phyloP scores from a whole-genome alignment of 257 asterid species.

The Ilex asprella region DNA sequence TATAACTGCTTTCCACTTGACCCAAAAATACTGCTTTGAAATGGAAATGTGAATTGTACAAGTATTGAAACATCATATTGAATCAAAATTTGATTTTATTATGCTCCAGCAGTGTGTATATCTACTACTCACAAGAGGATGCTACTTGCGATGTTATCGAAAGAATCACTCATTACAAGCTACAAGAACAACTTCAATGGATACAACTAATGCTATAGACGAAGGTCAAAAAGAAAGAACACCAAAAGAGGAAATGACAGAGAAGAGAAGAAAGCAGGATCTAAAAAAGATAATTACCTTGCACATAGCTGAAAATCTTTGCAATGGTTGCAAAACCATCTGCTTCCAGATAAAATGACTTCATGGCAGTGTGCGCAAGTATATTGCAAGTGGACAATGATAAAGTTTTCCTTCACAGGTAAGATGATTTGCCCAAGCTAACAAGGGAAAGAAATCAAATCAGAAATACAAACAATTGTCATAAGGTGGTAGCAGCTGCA shows the following conservation, averaged over 20 bases:
- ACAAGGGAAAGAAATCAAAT: constrained; percentile 6
- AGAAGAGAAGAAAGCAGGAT: constrained; percentile 10
- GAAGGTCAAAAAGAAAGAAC: neutral
- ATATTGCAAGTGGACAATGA: constrained; percentile 50
- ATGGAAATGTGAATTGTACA: neutral
- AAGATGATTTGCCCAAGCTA: constrained; percentile 49
- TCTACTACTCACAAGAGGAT: neutral
- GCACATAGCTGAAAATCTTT: constrained; percentile 41
- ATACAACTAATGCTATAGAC: too few relatives aligned
- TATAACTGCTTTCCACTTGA: neutral
- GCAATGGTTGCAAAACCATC: constrained; percentile 60
- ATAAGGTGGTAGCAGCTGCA: neutral
- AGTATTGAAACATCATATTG: neutral
- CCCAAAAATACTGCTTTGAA: neutral
- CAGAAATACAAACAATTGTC: too few relatives aligned
- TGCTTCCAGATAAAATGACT: constrained; percentile 41
- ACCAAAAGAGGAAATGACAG: constrained; percentile 3
- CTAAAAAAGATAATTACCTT: constrained; percentile 33
- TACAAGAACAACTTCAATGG: neutral
- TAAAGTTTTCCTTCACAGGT: constrained; percentile 49
- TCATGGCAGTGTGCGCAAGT: constrained; percentile 52
- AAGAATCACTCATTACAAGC: neutral
- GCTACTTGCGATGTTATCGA: neutral
- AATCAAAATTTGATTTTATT: too few relatives aligned
- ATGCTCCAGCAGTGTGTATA: neutral